These are phyloP conservation scores for Erysimum cheiranthoides DNA, from an alignment of 345 rosid species.

Conservation along the genomic window DNA sequence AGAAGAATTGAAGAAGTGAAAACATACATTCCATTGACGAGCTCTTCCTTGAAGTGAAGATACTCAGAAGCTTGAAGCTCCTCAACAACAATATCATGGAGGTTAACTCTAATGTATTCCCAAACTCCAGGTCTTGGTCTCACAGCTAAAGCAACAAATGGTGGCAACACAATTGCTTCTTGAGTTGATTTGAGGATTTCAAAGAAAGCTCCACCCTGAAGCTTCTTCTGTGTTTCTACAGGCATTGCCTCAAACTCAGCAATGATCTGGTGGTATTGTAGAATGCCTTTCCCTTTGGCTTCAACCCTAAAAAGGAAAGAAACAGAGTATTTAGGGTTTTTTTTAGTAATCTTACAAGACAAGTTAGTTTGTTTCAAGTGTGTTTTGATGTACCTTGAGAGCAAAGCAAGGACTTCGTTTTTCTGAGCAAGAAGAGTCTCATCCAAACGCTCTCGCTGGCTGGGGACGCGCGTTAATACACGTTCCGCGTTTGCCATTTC, in stretches of 20 bases:
- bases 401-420: slow-evolving; percentile 71
- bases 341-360: neutral
- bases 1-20: neutral
- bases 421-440: slow-evolving; percentile 70
- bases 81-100: slow-evolving; percentile 76
- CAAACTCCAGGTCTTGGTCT: slow-evolving; percentile 91
- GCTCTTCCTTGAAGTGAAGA: slow-evolving; percentile 91
- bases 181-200: slow-evolving; percentile 68
- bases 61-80: slow-evolving; percentile 72
- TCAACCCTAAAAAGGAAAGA: slow-evolving; percentile 57
- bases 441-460: slow-evolving; percentile 79
- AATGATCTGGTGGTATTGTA: slow-evolving; percentile 72
- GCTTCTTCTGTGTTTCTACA: slow-evolving; percentile 57
- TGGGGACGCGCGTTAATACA: slow-evolving; percentile 63
- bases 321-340: neutral
- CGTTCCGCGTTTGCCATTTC: slow-evolving; percentile 57
- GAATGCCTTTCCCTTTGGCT: slow-evolving; percentile 75
- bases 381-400: slow-evolving; percentile 57
- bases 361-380: neutral
- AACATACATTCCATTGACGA: slow-evolving; percentile 72
- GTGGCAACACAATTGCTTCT: slow-evolving; percentile 86
- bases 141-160: slow-evolving; percentile 83
- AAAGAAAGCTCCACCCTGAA: slow-evolving; percentile 63
- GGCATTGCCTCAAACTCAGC: slow-evolving; percentile 79
- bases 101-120: slow-evolving; percentile 77